These are phyloP conservation scores for Phytophthora ohioensis DNA, from an alignment of 352 stramenopile species.

Conservation along the genomic window DNA sequence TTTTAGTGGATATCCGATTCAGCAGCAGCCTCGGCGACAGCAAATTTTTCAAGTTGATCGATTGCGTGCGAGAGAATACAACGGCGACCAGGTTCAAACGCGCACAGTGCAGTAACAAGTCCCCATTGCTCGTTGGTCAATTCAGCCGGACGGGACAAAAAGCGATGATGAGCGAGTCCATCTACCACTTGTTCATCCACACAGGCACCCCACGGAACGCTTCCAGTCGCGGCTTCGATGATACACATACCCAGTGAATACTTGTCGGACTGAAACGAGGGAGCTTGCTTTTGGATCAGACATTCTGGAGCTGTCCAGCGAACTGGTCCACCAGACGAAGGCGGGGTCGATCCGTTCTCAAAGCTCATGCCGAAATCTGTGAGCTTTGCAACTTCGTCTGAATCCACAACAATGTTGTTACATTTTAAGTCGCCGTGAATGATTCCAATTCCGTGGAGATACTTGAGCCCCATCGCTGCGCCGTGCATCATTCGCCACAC, in stretches of 20 bases:
- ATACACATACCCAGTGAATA: conserved; percentile 17
- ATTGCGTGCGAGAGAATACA: not conserved
- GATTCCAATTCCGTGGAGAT: conserved; percentile 21
- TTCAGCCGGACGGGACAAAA: not conserved
- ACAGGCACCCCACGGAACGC: conserved; percentile 1
- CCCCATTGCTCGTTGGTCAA: conserved; percentile 4
- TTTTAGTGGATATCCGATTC: not conserved
- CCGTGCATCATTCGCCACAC: conserved; percentile 33
- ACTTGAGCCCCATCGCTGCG: conserved; percentile 22
- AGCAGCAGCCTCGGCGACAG: not conserved
- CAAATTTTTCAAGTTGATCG: not conserved
- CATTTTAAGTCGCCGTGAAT: conserved; percentile 32
- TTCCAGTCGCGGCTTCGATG: not conserved
- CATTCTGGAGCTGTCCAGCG: conserved; percentile 22
- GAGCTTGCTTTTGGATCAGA: not conserved
- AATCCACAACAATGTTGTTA: conserved; percentile 33
- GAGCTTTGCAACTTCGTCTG: conserved; percentile 23
- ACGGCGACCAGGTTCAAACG: conserved; percentile 2
- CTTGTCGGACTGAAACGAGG: conserved; percentile 10
- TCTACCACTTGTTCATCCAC: not conserved
- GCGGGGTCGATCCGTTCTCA: not conserved
- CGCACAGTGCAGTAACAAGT: not conserved
- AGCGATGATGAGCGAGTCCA: not conserved
- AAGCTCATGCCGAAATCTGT: conserved; percentile 37
- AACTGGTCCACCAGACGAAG: not conserved